Percentiles rank a stretch among this genome's conserved stretches.
Conservation (phyloP, 805 yeast genomes). For the Kurtzmaniella fragi region DNA sequence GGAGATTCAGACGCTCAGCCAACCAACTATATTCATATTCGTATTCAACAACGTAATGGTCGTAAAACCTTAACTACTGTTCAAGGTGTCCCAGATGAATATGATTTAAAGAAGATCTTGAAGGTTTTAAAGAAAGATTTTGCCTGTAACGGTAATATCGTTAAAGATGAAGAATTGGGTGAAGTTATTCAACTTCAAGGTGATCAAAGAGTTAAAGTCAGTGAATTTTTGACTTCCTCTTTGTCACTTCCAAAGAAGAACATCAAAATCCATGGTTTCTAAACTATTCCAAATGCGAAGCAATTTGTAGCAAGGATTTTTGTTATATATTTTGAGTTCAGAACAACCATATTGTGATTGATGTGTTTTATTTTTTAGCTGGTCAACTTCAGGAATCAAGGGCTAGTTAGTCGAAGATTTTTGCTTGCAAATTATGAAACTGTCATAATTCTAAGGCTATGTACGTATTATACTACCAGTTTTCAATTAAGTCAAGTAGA, state of each 20-base stretch:
- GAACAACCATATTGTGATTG: too few relatives aligned
- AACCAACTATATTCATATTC: conserved; percentile 92
- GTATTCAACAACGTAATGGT: conserved; percentile 99
- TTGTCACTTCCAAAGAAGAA: conserved; percentile 90
- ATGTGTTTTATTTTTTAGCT: too few relatives aligned
- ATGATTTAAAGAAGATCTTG: conserved; percentile 88
- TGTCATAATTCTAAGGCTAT: too few relatives aligned
- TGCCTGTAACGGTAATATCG: conserved; percentile 98
- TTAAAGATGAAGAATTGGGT: conserved; percentile 93
- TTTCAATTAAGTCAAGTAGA: too few relatives aligned
- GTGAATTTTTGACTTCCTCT: conserved; percentile 84
- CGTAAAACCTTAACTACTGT: conserved; percentile 98
- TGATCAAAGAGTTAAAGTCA: conserved; percentile 95
- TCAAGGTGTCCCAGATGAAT: conserved; percentile 94
- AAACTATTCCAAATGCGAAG: conserved; percentile 22
- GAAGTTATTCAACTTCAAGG: conserved; percentile 98
- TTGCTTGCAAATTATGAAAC: too few relatives aligned
- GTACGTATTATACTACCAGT: too few relatives aligned
- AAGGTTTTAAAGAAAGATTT: conserved; percentile 95
- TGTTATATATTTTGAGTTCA: too few relatives aligned
- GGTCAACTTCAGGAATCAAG: too few relatives aligned
- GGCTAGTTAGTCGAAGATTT: too few relatives aligned
- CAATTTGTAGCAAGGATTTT: too few relatives aligned
- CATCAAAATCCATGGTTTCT: conserved; percentile 98
- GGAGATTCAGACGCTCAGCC: conserved; percentile 98